Evolutionary conservation across 1,139 yeast species (phyloP), one percentile per base, ranked within the genome.

Genomic region (Pichia sp.): DNA sequence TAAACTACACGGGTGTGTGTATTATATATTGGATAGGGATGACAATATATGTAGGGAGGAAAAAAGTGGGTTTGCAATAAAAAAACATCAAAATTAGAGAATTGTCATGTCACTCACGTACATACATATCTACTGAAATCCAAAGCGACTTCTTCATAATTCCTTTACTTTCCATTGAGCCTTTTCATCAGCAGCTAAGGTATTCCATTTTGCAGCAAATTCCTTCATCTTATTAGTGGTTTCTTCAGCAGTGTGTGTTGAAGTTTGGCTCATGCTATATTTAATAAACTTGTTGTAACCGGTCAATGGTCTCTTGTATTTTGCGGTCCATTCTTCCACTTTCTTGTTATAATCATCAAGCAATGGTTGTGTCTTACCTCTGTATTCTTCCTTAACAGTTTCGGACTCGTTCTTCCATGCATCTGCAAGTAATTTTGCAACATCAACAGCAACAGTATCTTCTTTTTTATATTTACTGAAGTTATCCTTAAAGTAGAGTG

Each of bases 271-370:
- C 21, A 47, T 45, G 14, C 43, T 45, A 10, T 33, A 40, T 34
- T 48, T 46, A 31, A 52, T 42, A 31, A 47, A 57, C 30, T 50
- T 52, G 29, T 40, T 42, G 43, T 54, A 57, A 19, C 53, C 54
- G 8, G 46, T 33, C 5, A 50, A 38, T 26, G 51, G 49, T 22
- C 39, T 41, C n/a, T 50, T 50, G 26, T 50, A 53, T 31, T 55
- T 54, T 10, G 29, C 44, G 15, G 45, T 44, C 61, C 61, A 57
- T 4, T 46, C 53, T 1, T 45, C 50, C 21, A 47, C n/a, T 5
- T 39, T 45, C 18, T 41, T 31, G 4, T 29, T 31, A 19, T 53
- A 49, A 23, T 45, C 30, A 13, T 30, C 50, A 16, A 15, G 19
- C 5, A 37, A 33, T 11, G 35, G 38, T 3, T 43, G 39, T 10